Percentiles rank a stretch among this genome's conserved stretches.
These are phyloP conservation scores for Austroboletus niveus DNA, from an alignment of 1,284 basidiomycete genomes.

Conservation along the genomic window DNA sequence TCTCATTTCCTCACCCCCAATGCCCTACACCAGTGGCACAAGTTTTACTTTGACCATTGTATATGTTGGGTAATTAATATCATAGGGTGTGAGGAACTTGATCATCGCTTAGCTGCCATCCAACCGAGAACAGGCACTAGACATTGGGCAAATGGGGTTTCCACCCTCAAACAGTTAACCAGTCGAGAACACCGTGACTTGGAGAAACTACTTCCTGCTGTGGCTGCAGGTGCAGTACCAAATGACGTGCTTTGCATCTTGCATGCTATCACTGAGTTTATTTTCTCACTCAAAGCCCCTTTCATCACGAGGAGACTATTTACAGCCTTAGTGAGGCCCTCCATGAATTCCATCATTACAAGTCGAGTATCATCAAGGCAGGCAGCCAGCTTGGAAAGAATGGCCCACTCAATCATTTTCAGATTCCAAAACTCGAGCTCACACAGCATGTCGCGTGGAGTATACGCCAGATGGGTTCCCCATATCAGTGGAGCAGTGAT, in stretches of 20 bases:
- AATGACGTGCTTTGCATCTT: conserved; percentile 2
- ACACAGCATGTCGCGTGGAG: conserved; percentile 4
- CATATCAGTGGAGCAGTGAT: conserved; percentile 12
- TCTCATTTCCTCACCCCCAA: background rate
- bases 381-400: conserved; percentile 12
- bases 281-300: conserved; percentile 7
- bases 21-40: background rate
- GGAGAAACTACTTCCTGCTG: background rate
- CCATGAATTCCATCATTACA: conserved; percentile 12
- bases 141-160: background rate
- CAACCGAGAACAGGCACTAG: background rate
- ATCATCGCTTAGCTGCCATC: background rate
- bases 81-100: background rate
- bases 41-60: conserved; percentile 8
- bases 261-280: conserved; percentile 14
- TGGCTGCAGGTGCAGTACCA: background rate
- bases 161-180: background rate
- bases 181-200: background rate
- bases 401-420: conserved; percentile 7
- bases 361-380: conserved; percentile 2
- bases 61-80: background rate
- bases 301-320: conserved; percentile 2
- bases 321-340: conserved; percentile 5
- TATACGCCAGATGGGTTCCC: background rate
- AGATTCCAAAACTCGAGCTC: conserved; percentile 10